Base-by-base conservation (phyloP, 2,329 filamentous ascomycete species). In the Thermoascus crustaceus region DNA sequence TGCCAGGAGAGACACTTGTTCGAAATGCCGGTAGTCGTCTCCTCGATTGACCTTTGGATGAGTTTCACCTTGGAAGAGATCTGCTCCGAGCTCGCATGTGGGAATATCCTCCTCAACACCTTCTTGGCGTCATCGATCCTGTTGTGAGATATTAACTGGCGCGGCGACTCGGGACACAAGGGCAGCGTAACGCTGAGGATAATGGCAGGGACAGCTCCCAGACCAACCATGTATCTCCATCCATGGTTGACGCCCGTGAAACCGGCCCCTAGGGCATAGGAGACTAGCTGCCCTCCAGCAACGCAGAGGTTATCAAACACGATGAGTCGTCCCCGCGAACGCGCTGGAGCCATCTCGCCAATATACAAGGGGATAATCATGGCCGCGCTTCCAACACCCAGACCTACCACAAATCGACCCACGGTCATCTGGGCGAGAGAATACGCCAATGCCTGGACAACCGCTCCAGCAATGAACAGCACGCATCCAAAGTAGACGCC, bases 161-260 rank as follows among this genome's bases (percentile, higher is more conserved):
- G 61, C 5, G 68, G 68, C 1, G 64, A 68, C 37, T 73, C 69
- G 0, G 69, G 69, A 41, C 66, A 69, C 44, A 66, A 64, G 1
- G 61, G 55, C 1, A 73, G 58, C 3, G 72, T 55, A 11, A 46
- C 50, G 3, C 46, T 57, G 1, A 72, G 61, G 3, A 68, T 32
- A n/a, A 73, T 53, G 2, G 68, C 58, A 2, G 70, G 70, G 1
- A 66, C 33, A 2, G 57, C 68, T 18, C 69, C 69, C 2, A 64
- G 52, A 0, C 55, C 68, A 5, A 70, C 65, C 53, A 69, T 71
- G 26, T 61, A 67, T 36, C 68, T 48, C 71, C 69, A 73, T n/a
- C 65, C 68, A n/a, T 62, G 50, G 6, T 52, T 41, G 0, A 68
- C 59, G 2, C 63, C 27, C 1, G 60, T 51, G 22, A 68, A 64